phyloP scores from a whole-genome alignment of 768 basidiomycete genomes.

The Tulasnella calospora region DNA sequence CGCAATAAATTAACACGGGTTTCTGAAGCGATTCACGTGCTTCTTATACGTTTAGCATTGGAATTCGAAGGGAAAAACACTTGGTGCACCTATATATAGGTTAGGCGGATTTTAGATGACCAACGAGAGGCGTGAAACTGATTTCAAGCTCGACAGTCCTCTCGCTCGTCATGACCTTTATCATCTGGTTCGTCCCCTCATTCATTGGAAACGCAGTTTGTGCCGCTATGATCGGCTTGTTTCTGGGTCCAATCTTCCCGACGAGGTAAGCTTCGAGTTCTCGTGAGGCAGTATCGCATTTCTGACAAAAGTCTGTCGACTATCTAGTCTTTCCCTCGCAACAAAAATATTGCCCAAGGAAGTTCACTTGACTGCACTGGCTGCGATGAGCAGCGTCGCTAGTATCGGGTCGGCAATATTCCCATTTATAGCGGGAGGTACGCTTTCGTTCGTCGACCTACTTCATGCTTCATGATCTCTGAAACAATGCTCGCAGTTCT shows the following conservation, averaged over 20 bases:
- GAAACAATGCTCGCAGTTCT: not conserved
- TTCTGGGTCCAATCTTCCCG: conserved; percentile 24
- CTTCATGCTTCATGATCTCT: not conserved
- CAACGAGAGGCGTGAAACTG: not conserved
- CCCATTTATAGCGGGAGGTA: conserved; percentile 19
- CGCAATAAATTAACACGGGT: not conserved
- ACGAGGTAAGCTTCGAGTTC: not conserved
- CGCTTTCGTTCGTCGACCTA: not conserved
- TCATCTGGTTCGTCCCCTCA: conserved; percentile 28
- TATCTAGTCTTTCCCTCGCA: conserved; percentile 13
- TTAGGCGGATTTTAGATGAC: not conserved
- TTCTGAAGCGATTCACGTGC: not conserved
- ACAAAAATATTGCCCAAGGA: conserved; percentile 20
- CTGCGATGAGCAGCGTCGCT: conserved; percentile 17
- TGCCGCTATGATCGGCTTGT: conserved; percentile 25
- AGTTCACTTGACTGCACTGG: conserved; percentile 19
- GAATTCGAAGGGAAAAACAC: conserved; percentile 21
- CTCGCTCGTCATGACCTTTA: conserved; percentile 21
- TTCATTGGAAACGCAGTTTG: conserved; percentile 24
- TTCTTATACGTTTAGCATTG: not conserved
- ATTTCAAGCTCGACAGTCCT: not conserved
- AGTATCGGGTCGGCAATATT: conserved; percentile 20
- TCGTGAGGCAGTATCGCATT: not conserved
- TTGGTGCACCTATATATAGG: conserved; percentile 19
- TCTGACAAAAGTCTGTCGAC: not conserved